Percentiles rank a stretch among this genome's conserved stretches.
Conservation (phyloP, 2,329 filamentous ascomycete species). For the Zymoseptoria passerinii region DNA sequence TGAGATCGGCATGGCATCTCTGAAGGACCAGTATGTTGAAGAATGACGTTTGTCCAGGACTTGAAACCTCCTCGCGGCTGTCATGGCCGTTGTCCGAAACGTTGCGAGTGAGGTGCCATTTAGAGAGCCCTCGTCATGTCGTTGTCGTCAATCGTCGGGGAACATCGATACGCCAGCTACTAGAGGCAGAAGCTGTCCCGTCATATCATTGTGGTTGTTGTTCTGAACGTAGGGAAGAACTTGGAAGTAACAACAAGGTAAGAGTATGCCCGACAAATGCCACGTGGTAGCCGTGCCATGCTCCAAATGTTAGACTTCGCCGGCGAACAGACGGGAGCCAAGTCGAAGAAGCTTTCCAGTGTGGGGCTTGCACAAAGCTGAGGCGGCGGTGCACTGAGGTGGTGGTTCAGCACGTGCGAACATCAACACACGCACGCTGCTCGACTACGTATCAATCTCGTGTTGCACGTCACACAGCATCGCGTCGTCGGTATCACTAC, state of each 20-base stretch:
- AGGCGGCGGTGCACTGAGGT: background rate
- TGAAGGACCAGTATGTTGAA: background rate
- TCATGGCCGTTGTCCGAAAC: background rate
- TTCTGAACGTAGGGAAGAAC: too few species aligned
- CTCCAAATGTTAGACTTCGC: too few species aligned
- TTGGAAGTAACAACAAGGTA: too few species aligned
- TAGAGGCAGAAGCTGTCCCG: background rate
- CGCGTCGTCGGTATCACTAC: background rate
- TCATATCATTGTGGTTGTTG: too few species aligned
- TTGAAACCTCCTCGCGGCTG: background rate
- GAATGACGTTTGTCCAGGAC: background rate
- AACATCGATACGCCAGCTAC: too few species aligned
- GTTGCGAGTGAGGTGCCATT: background rate
- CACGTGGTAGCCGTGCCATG: background rate
- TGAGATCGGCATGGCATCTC: background rate
- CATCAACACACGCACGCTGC: background rate
- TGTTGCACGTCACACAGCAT: background rate
- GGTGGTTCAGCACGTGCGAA: background rate
- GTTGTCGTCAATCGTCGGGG: background rate
- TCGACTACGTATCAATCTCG: background rate
- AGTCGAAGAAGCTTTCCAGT: background rate
- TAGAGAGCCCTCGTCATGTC: background rate
- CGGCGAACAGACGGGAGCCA: too few species aligned
- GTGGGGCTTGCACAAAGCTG: too few species aligned
- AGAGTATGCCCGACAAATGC: too few species aligned